Conservation (phyloP, 306 rosid genomes). For the Prinsepia uniflora region DNA sequence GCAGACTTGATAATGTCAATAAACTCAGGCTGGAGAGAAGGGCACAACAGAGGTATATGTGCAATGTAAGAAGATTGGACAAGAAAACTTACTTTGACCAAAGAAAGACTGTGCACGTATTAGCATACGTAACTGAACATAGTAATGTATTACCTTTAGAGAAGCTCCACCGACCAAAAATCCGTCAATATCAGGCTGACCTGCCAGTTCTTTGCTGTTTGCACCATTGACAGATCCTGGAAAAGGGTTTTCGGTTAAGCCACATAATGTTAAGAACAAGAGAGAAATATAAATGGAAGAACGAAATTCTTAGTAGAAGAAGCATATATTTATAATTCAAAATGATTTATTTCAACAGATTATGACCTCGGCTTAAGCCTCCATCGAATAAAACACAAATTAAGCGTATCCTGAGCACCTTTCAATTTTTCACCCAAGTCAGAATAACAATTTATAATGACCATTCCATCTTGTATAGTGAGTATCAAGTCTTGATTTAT, state of each 20-base stretch:
- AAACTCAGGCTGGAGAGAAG: constrained; percentile 36
- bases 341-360: neutral
- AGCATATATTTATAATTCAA: neutral
- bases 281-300: neutral
- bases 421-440: neutral
- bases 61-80: neutral
- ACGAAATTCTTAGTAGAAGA: neutral
- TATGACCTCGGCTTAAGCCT: neutral
- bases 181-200: constrained; percentile 41
- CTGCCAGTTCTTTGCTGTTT: constrained; percentile 42
- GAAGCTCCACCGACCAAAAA: constrained; percentile 57
- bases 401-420: neutral
- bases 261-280: neutral
- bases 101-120: neutral
- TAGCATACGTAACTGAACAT: neutral
- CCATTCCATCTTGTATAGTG: neutral
- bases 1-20: constrained; percentile 44
- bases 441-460: neutral
- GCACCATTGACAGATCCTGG: constrained; percentile 49
- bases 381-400: neutral
- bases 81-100: neutral
- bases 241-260: neutral
- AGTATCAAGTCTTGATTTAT: neutral
- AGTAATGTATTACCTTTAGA: constrained; percentile 27
- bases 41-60: neutral